Base-by-base conservation (phyloP, 306 rosid species). In the Prunus dulcis region DNA sequence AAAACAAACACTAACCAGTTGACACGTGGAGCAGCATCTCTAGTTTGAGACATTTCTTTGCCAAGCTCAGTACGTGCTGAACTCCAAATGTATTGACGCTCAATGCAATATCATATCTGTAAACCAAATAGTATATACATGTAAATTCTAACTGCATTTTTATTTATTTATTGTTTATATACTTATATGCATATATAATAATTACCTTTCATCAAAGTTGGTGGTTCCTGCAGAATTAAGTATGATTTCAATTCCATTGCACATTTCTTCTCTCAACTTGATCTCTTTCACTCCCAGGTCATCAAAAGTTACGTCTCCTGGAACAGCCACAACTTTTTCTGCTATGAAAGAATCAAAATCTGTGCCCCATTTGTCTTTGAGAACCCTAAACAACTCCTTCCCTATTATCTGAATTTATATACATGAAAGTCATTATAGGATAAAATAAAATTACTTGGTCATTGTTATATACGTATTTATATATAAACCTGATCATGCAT, bases 1-100 rank as follows among this genome's bases (percentile, higher is more conserved):
- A n/a, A n/a, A n/a, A n/a, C n/a, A n/a, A n/a, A n/a, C n/a, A 4
- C 81, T 9, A 38, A 83, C 92, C 92, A 0, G 92, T 88, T 64
- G 92, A 86, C 8, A 67, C 49, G 18, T 84, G 90, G 66, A 86
- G 71, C 25, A 84, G 58, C 56, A 50, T 41, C 27, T 84, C 69
- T 12, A 82, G 0, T 3, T 34, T 70, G 1, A 9, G 63, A 41
- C 91, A 87, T 6, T 49, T 81, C 79, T 76, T 83, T 1, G 87
- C 82, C 1, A 80, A 81, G 65, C 30, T 60, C 30, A 70, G 3
- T 9, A 76, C 73, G 55, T 83, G 60, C 3, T 41, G 46, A 41
- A 67, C 79, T 18, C 86, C 86, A 67, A 69, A 66, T 14, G 82
- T 82, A 66, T 82, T 87, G 4, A 69, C 78, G 22, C 9, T 71